Base-by-base conservation (phyloP, 2,329 filamentous ascomycete species). In the Penicillium sp. region DNA sequence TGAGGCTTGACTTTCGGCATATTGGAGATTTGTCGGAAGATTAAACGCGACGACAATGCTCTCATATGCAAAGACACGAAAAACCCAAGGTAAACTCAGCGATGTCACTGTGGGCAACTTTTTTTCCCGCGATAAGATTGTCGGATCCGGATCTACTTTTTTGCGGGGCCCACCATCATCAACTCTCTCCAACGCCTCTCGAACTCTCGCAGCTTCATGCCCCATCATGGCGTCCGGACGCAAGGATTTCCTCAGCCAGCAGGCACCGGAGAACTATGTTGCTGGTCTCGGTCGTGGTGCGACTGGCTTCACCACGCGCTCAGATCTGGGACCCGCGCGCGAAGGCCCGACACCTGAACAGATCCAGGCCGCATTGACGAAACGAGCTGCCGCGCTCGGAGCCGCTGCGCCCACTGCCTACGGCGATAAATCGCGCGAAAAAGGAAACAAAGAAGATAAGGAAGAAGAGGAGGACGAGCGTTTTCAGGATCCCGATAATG, bases 331-430 rank as follows among this genome's bases (percentile, higher is more conserved):
- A 47, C 93, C 94, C 41, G 91, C 91, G 49, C 82, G 91, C 61
- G 91, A 96, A 74, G 93, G 93, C 13, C 93, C 93, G 40, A 95
- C 87, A 51, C 91, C 96, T 62, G 93, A 98, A 67, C 91, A 97
- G 72, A 96, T 98, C 73, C 96, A 97, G 69, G 93, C 95, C 69
- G 90, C 89, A 52, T 85, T 98, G 59, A 90, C 90, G 40, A 96
- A 96, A 71, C 85, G 94, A 60, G 91, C 93, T 6, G 87, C 88
- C 47, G 82, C 87, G 63, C 80, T 97, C 0, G 85, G 84, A 37
- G 79, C 81, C 52, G 80, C 83, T n/a, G 77, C 82, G 20, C 82
- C 84, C 0, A 85, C 83, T 45, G 83, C 84, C 18, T 88, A 87
- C 49, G 91, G 90, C 5, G 81, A 81, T 6, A 81, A 80, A 8